These are phyloP conservation scores for Talaromyces sp. DNA, from an alignment of 2,329 filamentous ascomycete species.

Conservation along the genomic window DNA sequence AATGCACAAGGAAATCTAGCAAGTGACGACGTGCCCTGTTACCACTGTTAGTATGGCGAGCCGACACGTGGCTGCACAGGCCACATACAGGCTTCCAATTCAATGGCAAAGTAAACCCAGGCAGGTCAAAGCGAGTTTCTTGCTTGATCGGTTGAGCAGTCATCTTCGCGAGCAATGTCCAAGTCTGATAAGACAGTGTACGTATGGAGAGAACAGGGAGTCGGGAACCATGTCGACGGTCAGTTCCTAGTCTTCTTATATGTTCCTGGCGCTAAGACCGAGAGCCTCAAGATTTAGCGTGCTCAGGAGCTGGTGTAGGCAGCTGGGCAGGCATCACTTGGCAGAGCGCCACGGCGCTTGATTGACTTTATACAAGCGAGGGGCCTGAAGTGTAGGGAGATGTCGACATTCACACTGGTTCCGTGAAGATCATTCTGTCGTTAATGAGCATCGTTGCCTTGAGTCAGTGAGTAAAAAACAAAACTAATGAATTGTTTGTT, in stretches of 20 bases:
- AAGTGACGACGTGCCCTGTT: background rate
- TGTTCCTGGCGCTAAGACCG: background rate
- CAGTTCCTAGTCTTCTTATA: background rate
- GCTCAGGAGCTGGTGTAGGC: background rate
- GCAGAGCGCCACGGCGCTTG: background rate
- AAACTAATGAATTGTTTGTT: background rate
- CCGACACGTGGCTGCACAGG: no score
- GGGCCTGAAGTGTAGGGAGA: background rate
- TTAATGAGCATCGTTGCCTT: background rate
- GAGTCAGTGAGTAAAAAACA: background rate
- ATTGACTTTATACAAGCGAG: background rate
- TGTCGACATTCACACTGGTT: no score
- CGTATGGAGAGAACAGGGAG: background rate
- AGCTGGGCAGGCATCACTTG: background rate
- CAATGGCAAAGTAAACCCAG: background rate
- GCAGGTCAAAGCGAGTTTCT: constrained; percentile 23
- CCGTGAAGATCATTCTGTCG: background rate
- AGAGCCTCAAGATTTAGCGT: background rate
- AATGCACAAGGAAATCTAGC: constrained; percentile 29
- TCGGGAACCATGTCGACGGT: background rate
- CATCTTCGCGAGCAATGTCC: background rate
- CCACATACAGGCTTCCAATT: constrained; percentile 1
- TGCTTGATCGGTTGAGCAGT: background rate
- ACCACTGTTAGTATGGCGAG: background rate
- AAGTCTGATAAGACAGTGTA: background rate